These are phyloP conservation scores for Erigeron canadensis DNA, from an alignment of 129 eudicot genomes.

Conservation along the genomic window DNA sequence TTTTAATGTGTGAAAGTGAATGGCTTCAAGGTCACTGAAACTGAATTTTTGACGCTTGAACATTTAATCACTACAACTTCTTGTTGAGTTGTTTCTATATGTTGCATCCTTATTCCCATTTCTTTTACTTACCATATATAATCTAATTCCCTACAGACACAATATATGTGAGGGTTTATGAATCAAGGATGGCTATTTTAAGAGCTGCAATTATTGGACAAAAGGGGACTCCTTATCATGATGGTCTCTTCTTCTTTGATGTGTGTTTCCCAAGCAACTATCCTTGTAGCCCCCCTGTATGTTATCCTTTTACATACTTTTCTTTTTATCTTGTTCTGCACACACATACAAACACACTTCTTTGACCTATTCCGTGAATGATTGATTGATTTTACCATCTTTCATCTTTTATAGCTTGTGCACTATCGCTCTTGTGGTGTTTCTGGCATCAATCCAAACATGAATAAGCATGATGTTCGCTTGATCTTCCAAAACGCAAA, in stretches of 20 bases:
- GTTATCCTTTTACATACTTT: background rate
- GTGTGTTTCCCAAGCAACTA: background rate
- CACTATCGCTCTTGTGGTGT: background rate
- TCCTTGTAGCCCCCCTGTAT: background rate
- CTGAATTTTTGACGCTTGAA: too few relatives aligned
- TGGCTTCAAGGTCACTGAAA: too few relatives aligned
- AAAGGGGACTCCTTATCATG: background rate
- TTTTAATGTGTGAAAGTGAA: too few relatives aligned
- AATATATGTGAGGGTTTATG: background rate
- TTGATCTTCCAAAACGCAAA: background rate
- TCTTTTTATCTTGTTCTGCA: background rate
- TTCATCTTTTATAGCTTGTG: background rate
- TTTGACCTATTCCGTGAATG: background rate
- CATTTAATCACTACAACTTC: too few relatives aligned
- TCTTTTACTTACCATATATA: too few relatives aligned
- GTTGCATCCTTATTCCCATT: too few relatives aligned
- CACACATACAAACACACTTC: background rate
- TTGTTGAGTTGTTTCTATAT: too few relatives aligned
- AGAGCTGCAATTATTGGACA: background rate
- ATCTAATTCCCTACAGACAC: background rate
- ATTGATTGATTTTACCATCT: background rate
- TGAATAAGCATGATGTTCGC: background rate
- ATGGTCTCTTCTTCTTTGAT: background rate
- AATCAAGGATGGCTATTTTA: background rate
- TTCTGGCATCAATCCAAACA: background rate